These are phyloP conservation scores for Oleoguttula mirabilis DNA, from an alignment of 495 filamentous ascomycete genomes.

Conservation along the genomic window DNA sequence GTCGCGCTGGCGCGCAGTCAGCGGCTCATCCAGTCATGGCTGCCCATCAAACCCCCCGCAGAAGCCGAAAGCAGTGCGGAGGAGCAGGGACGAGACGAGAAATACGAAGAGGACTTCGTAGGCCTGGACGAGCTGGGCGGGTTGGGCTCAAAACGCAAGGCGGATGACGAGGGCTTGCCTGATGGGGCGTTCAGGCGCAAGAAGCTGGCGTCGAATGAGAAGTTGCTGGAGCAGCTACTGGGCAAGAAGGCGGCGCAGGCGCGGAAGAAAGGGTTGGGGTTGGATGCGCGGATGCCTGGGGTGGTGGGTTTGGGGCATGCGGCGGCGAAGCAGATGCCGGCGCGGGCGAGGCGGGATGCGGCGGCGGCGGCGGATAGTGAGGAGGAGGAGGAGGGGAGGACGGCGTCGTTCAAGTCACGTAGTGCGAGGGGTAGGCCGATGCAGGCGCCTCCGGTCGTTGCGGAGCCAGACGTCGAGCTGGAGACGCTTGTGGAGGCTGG, in stretches of 20 bases:
- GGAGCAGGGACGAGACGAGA: conserved; percentile 19
- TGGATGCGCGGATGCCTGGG: background rate
- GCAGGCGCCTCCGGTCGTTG: too few species aligned
- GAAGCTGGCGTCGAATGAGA: conserved; percentile 31
- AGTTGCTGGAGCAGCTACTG: conserved; percentile 33
- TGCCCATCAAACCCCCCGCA: conserved; percentile 27
- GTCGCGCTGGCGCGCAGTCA: conserved; percentile 35
- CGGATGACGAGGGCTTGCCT: conserved; percentile 32
- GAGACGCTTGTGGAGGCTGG: too few species aligned
- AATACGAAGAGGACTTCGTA: conserved; percentile 35
- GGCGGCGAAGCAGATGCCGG: too few species aligned
- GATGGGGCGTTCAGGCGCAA: conserved; percentile 30
- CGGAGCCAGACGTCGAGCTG: too few species aligned
- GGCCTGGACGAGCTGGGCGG: conserved; percentile 30
- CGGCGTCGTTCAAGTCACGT: conserved; percentile 24
- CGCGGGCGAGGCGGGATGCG: conserved; percentile 10
- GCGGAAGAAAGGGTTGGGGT: conserved; percentile 12
- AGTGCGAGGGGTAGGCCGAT: too few species aligned
- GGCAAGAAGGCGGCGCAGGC: conserved; percentile 30
- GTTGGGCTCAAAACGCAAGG: conserved; percentile 19
- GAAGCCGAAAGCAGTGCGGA: conserved; percentile 32
- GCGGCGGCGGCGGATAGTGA: conserved; percentile 23
- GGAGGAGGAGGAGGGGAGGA: conserved; percentile 26
- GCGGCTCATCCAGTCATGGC: conserved; percentile 37
- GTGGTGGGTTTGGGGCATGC: too few species aligned